Evolutionary conservation across 331 rosid genomes (phyloP).

Genomic region (Stylosanthes scabra): DNA sequence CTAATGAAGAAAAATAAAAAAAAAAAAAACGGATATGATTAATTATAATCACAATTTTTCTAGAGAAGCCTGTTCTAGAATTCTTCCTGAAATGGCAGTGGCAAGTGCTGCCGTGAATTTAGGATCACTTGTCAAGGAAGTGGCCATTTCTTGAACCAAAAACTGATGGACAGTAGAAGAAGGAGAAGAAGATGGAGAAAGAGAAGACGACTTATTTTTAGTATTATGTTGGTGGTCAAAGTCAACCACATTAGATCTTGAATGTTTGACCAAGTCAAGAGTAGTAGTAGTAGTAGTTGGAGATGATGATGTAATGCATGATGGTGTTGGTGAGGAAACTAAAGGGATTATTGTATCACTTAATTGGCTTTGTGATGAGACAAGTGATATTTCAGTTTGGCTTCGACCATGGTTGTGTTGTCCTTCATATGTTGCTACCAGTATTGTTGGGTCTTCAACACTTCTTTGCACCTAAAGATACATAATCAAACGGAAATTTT

Average conservation of each 20-base stretch:
- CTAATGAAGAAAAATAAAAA: neutral
- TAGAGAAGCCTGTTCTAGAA: slow-evolving; percentile 35
- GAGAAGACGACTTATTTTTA: neutral
- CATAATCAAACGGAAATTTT: neutral
- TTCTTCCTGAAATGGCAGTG: slow-evolving; percentile 71
- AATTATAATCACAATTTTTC: slow-evolving; percentile 19
- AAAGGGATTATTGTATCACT: neutral
- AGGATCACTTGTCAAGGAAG: slow-evolving; percentile 79
- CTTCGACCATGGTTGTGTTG: slow-evolving; percentile 59
- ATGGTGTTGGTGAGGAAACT: slow-evolving; percentile 27
- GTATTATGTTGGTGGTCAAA: slow-evolving; percentile 8
- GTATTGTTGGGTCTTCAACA: slow-evolving; percentile 67
- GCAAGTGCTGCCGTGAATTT: slow-evolving; percentile 77
- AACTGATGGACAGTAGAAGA: slow-evolving; percentile 33
- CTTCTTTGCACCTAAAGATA: slow-evolving; percentile 85
- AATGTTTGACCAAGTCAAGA: slow-evolving; percentile 40
- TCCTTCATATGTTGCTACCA: slow-evolving; percentile 93
- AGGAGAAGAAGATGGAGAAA: no score
- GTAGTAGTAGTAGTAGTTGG: slow-evolving; percentile 39
- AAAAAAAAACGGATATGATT: neutral
- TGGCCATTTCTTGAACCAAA: slow-evolving; percentile 79
- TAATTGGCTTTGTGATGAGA: slow-evolving; percentile 36
- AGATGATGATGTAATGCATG: neutral
- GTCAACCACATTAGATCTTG: neutral
- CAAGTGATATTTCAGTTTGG: slow-evolving; percentile 31